A percentile compares a stretch with the other conserved stretches of the same genome.
phyloP scores from a whole-genome alignment of 1,139 yeast genomes.

The Lodderomyces orthopsilosis region DNA sequence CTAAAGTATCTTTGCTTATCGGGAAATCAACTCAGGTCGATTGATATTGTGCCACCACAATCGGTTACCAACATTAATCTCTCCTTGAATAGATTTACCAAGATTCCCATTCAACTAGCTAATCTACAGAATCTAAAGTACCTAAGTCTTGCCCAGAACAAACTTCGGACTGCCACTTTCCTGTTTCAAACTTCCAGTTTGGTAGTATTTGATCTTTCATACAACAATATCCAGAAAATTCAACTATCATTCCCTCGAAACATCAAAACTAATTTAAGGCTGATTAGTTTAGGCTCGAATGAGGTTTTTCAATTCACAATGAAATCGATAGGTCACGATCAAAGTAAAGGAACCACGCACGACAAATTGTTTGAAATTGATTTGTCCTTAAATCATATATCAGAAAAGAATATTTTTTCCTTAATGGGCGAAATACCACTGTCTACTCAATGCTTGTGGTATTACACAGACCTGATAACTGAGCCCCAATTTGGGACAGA shows the following conservation, averaged over 20 bases:
- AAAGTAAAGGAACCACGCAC: slow-evolving; percentile 13
- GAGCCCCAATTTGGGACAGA: neutral
- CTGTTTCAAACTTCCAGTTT: slow-evolving; percentile 11
- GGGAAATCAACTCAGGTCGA: slow-evolving; percentile 14
- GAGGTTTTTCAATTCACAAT: slow-evolving; percentile 14
- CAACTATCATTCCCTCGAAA: slow-evolving; percentile 14
- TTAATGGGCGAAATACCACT: neutral
- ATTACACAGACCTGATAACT: neutral
- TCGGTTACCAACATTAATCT: slow-evolving; percentile 13
- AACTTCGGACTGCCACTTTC: slow-evolving; percentile 11
- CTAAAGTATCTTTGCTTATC: slow-evolving; percentile 16
- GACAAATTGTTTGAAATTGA: slow-evolving; percentile 21
- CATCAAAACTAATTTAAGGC: slow-evolving; percentile 14
- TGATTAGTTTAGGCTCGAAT: slow-evolving; percentile 20
- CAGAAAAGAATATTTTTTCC: neutral
- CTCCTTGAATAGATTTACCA: slow-evolving; percentile 12
- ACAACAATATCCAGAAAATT: slow-evolving; percentile 13
- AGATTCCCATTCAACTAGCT: slow-evolving; percentile 11
- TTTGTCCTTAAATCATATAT: slow-evolving; percentile 5
- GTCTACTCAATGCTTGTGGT: neutral
- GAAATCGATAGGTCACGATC: slow-evolving; percentile 16
- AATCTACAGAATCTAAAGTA: slow-evolving; percentile 11
- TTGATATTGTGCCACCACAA: slow-evolving; percentile 11
- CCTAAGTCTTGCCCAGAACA: slow-evolving; percentile 16
- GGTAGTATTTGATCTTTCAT: slow-evolving; percentile 18